phyloP scores from a whole-genome alignment of 371 early-diverging fungal species.

The Polyrhizophydium stewartii region DNA sequence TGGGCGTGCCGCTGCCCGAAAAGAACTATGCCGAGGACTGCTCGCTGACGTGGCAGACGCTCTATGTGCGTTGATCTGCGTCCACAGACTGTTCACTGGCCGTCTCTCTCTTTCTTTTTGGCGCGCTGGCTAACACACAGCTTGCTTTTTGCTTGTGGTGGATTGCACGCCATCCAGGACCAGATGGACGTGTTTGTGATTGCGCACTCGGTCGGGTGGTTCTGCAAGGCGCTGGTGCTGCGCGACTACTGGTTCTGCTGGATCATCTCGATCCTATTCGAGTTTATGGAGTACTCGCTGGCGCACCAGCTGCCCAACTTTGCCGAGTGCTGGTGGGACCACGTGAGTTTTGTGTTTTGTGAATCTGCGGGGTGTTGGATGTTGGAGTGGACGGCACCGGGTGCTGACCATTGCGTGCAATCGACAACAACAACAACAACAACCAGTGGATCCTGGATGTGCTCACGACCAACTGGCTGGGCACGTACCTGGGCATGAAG shows the following conservation, averaged over 20 bases:
- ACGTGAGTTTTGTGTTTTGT: constrained; percentile 52
- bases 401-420: background rate
- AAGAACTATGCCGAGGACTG: constrained; percentile 89
- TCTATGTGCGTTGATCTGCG: constrained; percentile 66
- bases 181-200: constrained; percentile 92
- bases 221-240: constrained; percentile 84
- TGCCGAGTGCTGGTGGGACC: constrained; percentile 99
- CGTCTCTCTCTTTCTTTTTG: background rate
- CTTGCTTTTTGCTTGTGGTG: constrained; percentile 2
- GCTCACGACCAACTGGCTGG: constrained; percentile 89
- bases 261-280: constrained; percentile 91
- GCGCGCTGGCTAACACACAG: background rate
- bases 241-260: constrained; percentile 94
- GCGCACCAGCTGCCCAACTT: constrained; percentile 96
- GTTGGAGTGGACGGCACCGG: background rate
- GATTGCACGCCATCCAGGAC: constrained; percentile 32
- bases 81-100: no score
- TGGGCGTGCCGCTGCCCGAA: constrained; percentile 85
- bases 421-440: background rate
- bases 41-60: constrained; percentile 66
- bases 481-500: constrained; percentile 92
- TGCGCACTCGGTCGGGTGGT: constrained; percentile 96
- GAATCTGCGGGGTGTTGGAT: background rate
- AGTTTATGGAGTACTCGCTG: constrained; percentile 92
- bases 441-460: constrained; percentile 93